Evolutionary conservation across 345 rosid genomes (phyloP).

Genomic region (Balakata baccata): DNA sequence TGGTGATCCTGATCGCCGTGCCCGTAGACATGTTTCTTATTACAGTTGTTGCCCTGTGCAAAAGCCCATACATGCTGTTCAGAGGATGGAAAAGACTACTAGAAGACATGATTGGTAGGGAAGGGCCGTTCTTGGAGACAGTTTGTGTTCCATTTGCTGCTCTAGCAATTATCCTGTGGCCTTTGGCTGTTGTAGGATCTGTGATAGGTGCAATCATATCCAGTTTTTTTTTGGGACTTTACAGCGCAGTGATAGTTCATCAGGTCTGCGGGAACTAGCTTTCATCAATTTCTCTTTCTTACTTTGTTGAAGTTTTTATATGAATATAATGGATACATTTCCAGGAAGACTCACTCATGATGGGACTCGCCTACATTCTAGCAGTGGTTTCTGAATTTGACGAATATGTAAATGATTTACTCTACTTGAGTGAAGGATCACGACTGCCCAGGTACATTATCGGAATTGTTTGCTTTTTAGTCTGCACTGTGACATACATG

Average conservation of each 20-base stretch:
- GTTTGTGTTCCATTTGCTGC: slow-evolving; percentile 92
- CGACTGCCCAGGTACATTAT: slow-evolving; percentile 62
- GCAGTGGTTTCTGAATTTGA: slow-evolving; percentile 67
- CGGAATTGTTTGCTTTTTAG: neutral
- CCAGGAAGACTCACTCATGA: slow-evolving; percentile 67
- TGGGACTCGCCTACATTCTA: slow-evolving; percentile 64
- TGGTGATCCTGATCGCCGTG: slow-evolving; percentile 61
- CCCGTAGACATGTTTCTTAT: slow-evolving; percentile 55
- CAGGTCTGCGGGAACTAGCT: slow-evolving; percentile 45
- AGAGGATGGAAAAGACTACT: slow-evolving; percentile 84
- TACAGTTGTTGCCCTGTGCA: slow-evolving; percentile 64
- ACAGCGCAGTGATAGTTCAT: slow-evolving; percentile 62
- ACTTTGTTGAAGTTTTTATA: slow-evolving; percentile 17
- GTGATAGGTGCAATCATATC: slow-evolving; percentile 50
- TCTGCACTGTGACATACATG: neutral
- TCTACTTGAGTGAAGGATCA: slow-evolving; percentile 78
- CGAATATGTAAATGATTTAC: slow-evolving; percentile 78
- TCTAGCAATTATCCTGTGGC: slow-evolving; percentile 79
- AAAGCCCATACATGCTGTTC: slow-evolving; percentile 79
- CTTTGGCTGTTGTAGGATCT: slow-evolving; percentile 70
- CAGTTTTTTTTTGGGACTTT: slow-evolving; percentile 68
- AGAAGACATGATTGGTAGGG: slow-evolving; percentile 84
- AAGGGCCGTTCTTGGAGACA: slow-evolving; percentile 84
- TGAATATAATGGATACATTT: slow-evolving; percentile 23
- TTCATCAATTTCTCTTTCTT: neutral